phyloP scores from a whole-genome alignment of 192 early-diverging fungal genomes.

The Ambispora gerdemannii region DNA sequence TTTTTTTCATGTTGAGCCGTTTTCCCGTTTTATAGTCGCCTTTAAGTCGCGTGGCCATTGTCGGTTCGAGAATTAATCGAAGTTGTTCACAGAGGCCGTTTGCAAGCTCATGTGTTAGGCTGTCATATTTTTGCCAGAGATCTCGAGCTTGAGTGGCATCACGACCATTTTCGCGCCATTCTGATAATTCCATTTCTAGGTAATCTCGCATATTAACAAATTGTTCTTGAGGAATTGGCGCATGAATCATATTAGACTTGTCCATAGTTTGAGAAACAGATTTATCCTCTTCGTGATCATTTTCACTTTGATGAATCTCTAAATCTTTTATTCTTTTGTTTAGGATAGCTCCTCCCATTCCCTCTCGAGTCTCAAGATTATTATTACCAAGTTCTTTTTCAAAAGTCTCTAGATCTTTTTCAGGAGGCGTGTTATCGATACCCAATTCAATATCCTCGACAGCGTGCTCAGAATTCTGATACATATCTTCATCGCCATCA shows the following conservation, averaged over 20 bases:
- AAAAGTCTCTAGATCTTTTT: slow-evolving; percentile 35
- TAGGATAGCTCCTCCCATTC: slow-evolving; percentile 41
- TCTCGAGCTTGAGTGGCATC: slow-evolving; percentile 61
- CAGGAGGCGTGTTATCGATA: slow-evolving; percentile 40
- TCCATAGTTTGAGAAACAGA: slow-evolving; percentile 33
- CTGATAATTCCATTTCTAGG: slow-evolving; percentile 70
- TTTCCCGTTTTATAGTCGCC: slow-evolving; percentile 99
- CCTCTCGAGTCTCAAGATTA: slow-evolving; percentile 36
- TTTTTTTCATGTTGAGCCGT: slow-evolving; percentile 98
- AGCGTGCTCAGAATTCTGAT: slow-evolving; percentile 35
- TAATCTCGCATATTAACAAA: slow-evolving; percentile 75
- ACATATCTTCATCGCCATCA: slow-evolving; percentile 65
- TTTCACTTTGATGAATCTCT: slow-evolving; percentile 31
- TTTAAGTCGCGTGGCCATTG: slow-evolving; percentile 90
- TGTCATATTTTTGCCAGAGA: slow-evolving; percentile 89
- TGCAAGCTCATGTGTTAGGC: slow-evolving; percentile 86
- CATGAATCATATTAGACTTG: slow-evolving; percentile 34
- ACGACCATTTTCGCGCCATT: slow-evolving; percentile 68
- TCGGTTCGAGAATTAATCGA: slow-evolving; percentile 94
- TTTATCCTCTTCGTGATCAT: slow-evolving; percentile 39
- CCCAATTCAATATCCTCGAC: slow-evolving; percentile 46
- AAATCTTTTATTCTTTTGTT: slow-evolving; percentile 38
- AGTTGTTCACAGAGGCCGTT: slow-evolving; percentile 92
- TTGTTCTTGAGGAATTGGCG: slow-evolving; percentile 52
- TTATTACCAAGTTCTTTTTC: slow-evolving; percentile 42